Evolutionary conservation across 257 asterid species (phyloP).

Genomic region (Solanum tacnaense): DNA sequence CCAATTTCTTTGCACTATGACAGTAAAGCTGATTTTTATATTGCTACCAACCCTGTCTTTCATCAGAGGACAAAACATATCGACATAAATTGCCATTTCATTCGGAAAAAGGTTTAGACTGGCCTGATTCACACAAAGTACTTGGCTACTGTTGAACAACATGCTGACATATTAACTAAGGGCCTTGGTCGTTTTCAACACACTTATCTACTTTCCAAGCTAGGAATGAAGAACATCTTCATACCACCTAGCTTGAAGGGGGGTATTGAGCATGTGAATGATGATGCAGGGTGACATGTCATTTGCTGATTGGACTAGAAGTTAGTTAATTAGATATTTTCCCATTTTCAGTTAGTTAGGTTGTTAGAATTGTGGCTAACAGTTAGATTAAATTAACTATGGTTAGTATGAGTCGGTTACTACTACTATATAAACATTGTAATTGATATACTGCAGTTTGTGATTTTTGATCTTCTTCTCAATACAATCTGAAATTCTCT

Average conservation of each 20-base stretch:
- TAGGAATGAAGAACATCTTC: neutral
- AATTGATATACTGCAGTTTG: neutral
- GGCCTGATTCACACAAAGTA: neutral
- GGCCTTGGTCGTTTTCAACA: neutral
- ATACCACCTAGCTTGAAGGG: neutral
- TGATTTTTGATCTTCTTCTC: neutral
- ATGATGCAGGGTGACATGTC: neutral
- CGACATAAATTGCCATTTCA: neutral
- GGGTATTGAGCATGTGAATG: neutral
- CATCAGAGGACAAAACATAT: neutral
- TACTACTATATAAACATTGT: neutral
- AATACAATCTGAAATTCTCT: neutral
- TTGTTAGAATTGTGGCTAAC: neutral
- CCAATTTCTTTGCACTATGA: too few species aligned
- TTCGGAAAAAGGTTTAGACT: neutral
- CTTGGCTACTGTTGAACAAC: neutral
- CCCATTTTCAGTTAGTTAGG: neutral
- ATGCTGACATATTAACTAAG: neutral
- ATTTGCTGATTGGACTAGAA: neutral
- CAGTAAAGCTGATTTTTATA: neutral
- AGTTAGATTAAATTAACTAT: neutral
- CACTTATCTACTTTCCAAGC: neutral
- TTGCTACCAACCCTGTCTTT: too few species aligned
- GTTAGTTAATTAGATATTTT: neutral
- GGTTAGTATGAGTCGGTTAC: neutral